Base-by-base conservation (phyloP, 1,284 basidiomycete genomes). In the Rhodotorula sp. region DNA sequence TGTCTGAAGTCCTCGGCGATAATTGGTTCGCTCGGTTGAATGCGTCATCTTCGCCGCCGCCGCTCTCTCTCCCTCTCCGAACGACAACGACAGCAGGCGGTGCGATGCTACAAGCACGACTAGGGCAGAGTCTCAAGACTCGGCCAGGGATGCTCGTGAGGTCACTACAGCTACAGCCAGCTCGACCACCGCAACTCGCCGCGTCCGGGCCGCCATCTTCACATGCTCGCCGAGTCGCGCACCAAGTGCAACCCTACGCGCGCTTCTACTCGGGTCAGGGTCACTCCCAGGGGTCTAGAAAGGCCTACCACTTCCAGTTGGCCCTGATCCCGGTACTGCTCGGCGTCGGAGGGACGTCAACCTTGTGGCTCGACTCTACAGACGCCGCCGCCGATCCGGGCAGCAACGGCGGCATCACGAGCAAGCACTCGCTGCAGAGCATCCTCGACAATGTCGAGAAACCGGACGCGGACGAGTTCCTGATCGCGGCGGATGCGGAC, bases 391-490 rank as follows among this genome's bases (percentile, higher is more conserved):
- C 16, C 49, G 49, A 23, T 18, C 21, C 38, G 38, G 38, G 38
- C 38, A 43, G 18, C 49, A 50, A 50, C 23, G 49, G 49, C 23
- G 49, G 49, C 14, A 14, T 18, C 18, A 50, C 19, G 5, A 23
- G 49, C 49, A 66, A 69, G 19, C 67, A 58, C 50, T 72, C 73
- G 48, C 61, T 75, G 48, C 54, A 67, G 65, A 56, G 71, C 54
- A 75, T 75, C 66, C 71, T 70, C n/a, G 66, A 61, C 28, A 60
- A 64, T 60, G 67, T 75, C 52, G 68, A 70, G 49, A 64, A 68
- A 18, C 73, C 73, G n/a, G 71, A 68, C n/a, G 71, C 63, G 15
- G 49, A 59, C 63, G 73, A 75, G 64, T 75, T 75, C 68, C 63
- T 72, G 31, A 60, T 70, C 31, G 59, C 73, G 23, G 64, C 47